Conservation (phyloP, 805 yeast species). For the Scheffersomyces stipitis region DNA sequence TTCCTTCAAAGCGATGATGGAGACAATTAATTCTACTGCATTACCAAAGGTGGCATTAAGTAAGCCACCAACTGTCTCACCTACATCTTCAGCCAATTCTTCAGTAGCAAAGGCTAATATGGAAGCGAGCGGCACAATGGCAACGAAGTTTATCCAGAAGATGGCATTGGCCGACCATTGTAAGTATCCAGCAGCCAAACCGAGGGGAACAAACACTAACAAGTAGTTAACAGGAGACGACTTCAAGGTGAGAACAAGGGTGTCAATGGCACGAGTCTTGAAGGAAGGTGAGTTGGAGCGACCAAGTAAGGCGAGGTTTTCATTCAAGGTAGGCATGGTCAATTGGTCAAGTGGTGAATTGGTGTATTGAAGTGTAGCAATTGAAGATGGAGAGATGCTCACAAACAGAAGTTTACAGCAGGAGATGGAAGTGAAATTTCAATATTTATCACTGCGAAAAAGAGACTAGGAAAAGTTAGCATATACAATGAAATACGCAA, state of each 20-base stretch:
- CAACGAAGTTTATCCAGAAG: slow-evolving; percentile 78
- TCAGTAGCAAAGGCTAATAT: slow-evolving; percentile 91
- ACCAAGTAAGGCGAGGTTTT: not conserved
- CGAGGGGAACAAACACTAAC: slow-evolving; percentile 84
- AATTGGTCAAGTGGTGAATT: not conserved
- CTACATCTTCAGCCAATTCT: slow-evolving; percentile 82
- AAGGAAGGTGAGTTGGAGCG: not conserved
- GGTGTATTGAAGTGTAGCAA: too few relatives aligned
- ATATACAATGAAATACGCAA: too few relatives aligned
- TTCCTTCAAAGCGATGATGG: slow-evolving; percentile 80
- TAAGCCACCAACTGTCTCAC: slow-evolving; percentile 90
- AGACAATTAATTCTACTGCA: slow-evolving; percentile 95
- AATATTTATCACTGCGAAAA: too few relatives aligned
- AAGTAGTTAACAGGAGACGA: slow-evolving; percentile 77
- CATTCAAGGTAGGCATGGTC: not conserved
- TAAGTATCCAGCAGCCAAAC: slow-evolving; percentile 67
- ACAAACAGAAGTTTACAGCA: too few relatives aligned
- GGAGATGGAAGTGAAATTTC: too few relatives aligned
- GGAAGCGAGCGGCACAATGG: slow-evolving; percentile 91
- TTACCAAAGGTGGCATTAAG: slow-evolving; percentile 97
- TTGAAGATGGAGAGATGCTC: too few relatives aligned
- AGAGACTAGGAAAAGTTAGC: too few relatives aligned
- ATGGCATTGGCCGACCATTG: slow-evolving; percentile 53
- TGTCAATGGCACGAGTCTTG: slow-evolving; percentile 5
- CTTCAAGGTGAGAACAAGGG: slow-evolving; percentile 29